Evolutionary conservation across 805 yeast genomes (phyloP).

Genomic region (Yarrowia deformans): DNA sequence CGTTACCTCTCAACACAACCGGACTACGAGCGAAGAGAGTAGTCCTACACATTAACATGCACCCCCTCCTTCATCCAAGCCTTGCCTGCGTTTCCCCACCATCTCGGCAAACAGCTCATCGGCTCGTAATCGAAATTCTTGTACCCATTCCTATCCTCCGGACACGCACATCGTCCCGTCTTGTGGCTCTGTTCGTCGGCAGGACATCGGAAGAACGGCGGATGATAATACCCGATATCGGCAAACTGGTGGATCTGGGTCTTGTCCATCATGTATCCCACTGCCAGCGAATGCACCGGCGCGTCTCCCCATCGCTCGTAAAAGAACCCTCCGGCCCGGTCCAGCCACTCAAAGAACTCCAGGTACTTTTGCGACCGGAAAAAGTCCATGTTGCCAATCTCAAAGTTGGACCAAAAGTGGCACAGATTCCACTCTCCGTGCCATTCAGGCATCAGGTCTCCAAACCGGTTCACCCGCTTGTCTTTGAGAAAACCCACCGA

Average conservation of each 20-base stretch:
- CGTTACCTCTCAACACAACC: too few relatives aligned
- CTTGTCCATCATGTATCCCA: slow-evolving; percentile 63
- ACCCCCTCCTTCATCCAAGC: slow-evolving; percentile 33
- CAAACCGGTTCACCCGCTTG: slow-evolving; percentile 55
- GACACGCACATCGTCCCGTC: slow-evolving; percentile 52
- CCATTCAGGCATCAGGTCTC: slow-evolving; percentile 54
- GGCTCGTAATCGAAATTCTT: slow-evolving; percentile 50
- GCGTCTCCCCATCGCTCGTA: slow-evolving; percentile 98
- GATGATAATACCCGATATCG: slow-evolving; percentile 81
- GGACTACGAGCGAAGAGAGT: too few relatives aligned
- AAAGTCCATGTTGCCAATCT: slow-evolving; percentile 75
- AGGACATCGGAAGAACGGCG: slow-evolving; percentile 62
- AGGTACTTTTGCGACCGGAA: slow-evolving; percentile 75
- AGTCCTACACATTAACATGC: slow-evolving; percentile 18
- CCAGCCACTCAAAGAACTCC: slow-evolving; percentile 71
- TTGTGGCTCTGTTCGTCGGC: slow-evolving; percentile 49
- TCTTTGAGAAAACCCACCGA: slow-evolving; percentile 65
- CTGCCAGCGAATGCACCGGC: slow-evolving; percentile 82
- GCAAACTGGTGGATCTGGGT: slow-evolving; percentile 76
- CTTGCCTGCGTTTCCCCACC: slow-evolving; percentile 52
- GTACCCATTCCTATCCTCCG: slow-evolving; percentile 44
- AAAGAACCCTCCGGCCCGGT: slow-evolving; percentile 79
- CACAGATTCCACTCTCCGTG: slow-evolving; percentile 77
- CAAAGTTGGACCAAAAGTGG: slow-evolving; percentile 89
- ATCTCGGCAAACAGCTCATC: slow-evolving; percentile 51